Base-by-base conservation (phyloP, 73 alveolate species). In the Paramecium sonneborni region DNA sequence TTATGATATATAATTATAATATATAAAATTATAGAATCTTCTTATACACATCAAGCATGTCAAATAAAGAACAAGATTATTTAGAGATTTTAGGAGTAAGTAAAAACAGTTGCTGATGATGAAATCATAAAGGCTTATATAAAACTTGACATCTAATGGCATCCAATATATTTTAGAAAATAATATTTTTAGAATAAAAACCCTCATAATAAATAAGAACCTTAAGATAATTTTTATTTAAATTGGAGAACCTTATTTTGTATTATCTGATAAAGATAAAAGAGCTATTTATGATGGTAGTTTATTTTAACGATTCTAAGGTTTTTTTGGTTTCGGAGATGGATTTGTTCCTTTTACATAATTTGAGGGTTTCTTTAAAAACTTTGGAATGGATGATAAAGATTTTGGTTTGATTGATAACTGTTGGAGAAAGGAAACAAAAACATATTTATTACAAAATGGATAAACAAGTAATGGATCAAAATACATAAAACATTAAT, bases 231-330 rank as follows among this genome's bases (percentile, higher is more conserved):
- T 87, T 89, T 98, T 98, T 94, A 97, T 96, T 94, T 93, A 92
- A 94, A 85, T 98, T 57, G 98, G 98, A 21, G 99, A 98, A 92
- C 99, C 99, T 2, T 98, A 97, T 88, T 99, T 95, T 88, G 97
- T 95, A 70, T 93, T 98, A 68, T 93, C 98, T 12, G 96, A 97
- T 86, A 93, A 94, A 41, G 98, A 96, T 90, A 98, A 98, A 93
- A 95, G 98, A 93, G 87, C 92, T 21, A 85, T 93, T 44, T 98
- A 98, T 93, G 99, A 98, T 76, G 95, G 95, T 1, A 57, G 90
- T 55, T 88, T 69, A 74, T 95, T 85, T 84, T 85, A 84, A 26
- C 94, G 94, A 76, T 92, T 95, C 88, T 92, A 85, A 79, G 97
- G 89, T 68, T 94, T 92, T 92, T 92, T 62, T 56, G 90, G 85